Evolutionary conservation across 495 filamentous ascomycete genomes (phyloP).

Genomic region (Annulohypoxylon maeteangense): DNA sequence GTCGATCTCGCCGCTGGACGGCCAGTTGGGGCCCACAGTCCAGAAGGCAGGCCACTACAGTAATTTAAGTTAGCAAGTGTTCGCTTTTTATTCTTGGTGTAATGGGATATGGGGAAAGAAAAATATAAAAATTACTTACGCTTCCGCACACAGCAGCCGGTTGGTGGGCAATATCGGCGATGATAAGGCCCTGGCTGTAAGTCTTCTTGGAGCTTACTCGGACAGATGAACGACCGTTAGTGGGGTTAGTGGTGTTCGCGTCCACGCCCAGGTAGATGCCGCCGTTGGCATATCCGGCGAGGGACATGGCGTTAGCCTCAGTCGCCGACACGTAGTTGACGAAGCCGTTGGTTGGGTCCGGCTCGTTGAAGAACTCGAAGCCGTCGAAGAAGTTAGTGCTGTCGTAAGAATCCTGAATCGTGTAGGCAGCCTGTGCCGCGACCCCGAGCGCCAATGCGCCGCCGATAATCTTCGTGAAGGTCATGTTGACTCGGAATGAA

Average conservation of each 20-base stretch:
- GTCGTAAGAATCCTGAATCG: slow-evolving; percentile 59
- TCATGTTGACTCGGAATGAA: slow-evolving; percentile 20
- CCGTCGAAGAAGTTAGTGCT: slow-evolving; percentile 65
- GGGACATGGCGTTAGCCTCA: slow-evolving; percentile 64
- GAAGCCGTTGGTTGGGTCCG: slow-evolving; percentile 76
- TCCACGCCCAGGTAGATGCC: slow-evolving; percentile 67
- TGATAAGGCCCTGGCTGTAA: slow-evolving; percentile 75
- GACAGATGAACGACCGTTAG: slow-evolving; percentile 70
- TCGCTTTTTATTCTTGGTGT: neutral
- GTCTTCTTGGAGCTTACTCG: slow-evolving; percentile 74
- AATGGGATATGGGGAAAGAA: neutral
- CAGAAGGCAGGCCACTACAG: slow-evolving; percentile 70
- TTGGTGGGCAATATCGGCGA: slow-evolving; percentile 82
- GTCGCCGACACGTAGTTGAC: slow-evolving; percentile 70
- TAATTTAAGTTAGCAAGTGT: slow-evolving; percentile 10
- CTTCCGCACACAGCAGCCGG: slow-evolving; percentile 74
- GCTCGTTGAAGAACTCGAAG: slow-evolving; percentile 63
- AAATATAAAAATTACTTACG: slow-evolving; percentile 20
- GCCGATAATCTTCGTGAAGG: slow-evolving; percentile 29
- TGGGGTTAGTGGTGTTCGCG: slow-evolving; percentile 54
- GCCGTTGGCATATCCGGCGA: slow-evolving; percentile 66
- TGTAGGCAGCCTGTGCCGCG: slow-evolving; percentile 52
- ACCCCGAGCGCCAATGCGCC: slow-evolving; percentile 40
- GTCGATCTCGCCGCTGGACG: slow-evolving; percentile 84
- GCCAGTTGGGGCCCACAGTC: slow-evolving; percentile 82